These are phyloP conservation scores for Cordia subcordata DNA, from an alignment of 257 asterid species.

Conservation along the genomic window DNA sequence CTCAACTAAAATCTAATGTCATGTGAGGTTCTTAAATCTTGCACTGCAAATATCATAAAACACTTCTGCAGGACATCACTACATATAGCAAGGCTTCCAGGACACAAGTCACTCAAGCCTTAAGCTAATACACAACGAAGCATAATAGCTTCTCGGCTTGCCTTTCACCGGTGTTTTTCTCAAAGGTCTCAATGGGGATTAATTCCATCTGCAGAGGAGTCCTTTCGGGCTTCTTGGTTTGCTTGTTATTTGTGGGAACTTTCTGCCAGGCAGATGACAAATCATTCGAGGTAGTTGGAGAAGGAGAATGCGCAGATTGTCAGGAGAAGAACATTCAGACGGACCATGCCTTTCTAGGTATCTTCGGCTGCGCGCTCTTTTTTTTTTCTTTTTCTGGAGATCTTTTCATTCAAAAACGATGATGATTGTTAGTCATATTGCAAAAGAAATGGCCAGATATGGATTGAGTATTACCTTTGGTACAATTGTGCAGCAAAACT, in stretches of 20 bases:
- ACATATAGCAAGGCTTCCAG: slow-evolving; percentile 6
- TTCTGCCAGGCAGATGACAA: slow-evolving; percentile 28
- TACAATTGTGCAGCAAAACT: neutral
- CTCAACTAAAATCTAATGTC: slow-evolving; percentile 62
- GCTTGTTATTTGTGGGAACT: slow-evolving; percentile 14
- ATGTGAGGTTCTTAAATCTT: slow-evolving; percentile 60
- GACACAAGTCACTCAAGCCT: neutral
- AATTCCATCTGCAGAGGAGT: slow-evolving; percentile 16
- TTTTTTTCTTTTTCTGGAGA: too few species aligned
- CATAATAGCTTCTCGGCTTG: neutral
- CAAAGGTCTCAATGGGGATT: slow-evolving; percentile 21
- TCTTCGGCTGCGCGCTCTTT: neutral
- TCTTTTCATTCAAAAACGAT: too few species aligned
- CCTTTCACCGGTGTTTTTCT: neutral
- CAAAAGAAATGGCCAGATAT: too few species aligned
- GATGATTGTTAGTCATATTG: too few species aligned
- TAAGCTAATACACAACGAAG: too few species aligned
- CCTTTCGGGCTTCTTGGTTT: slow-evolving; percentile 23
- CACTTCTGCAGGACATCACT: slow-evolving; percentile 5
- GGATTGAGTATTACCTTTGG: too few species aligned
- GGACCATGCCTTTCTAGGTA: slow-evolving; percentile 43
- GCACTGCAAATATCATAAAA: slow-evolving; percentile 28
- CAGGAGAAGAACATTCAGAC: slow-evolving; percentile 30
- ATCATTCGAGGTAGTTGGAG: slow-evolving; percentile 33
- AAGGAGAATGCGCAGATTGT: slow-evolving; percentile 53